These are phyloP conservation scores for Dentipellis fragilis DNA, from an alignment of 768 basidiomycete species.

Conservation along the genomic window DNA sequence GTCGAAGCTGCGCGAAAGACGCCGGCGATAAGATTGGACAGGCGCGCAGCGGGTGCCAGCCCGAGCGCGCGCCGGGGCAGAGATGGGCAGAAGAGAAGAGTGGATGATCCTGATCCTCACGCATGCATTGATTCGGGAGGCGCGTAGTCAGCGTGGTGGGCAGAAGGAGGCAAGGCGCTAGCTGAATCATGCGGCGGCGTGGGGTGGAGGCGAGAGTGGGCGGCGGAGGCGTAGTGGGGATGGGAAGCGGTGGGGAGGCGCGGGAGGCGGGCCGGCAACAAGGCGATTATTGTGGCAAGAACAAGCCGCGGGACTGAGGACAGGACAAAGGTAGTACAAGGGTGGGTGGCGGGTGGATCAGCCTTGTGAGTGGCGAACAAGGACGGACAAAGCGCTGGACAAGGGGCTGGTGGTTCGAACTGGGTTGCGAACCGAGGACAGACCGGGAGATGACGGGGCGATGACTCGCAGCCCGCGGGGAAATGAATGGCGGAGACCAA, in stretches of 20 bases:
- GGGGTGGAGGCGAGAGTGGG: background rate
- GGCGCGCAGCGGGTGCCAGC: no score
- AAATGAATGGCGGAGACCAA: background rate
- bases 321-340: background rate
- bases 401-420: background rate
- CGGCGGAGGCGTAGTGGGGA: background rate
- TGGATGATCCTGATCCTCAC: no score
- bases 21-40: no score
- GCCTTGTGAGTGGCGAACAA: background rate
- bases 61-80: no score
- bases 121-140: no score
- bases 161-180: background rate
- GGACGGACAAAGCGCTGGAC: background rate
- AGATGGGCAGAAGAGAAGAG: no score
- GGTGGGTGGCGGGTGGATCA: background rate
- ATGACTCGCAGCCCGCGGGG: background rate
- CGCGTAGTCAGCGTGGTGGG: no score
- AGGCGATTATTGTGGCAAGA: background rate
- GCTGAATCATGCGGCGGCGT: background rate
- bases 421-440: background rate
- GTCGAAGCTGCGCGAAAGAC: no score
- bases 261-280: background rate
- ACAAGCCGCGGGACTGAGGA: no score
- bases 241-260: no score
- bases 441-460: background rate